Conservation (phyloP, 2,329 filamentous ascomycete species). For the Thielaviopsis euricoi region DNA sequence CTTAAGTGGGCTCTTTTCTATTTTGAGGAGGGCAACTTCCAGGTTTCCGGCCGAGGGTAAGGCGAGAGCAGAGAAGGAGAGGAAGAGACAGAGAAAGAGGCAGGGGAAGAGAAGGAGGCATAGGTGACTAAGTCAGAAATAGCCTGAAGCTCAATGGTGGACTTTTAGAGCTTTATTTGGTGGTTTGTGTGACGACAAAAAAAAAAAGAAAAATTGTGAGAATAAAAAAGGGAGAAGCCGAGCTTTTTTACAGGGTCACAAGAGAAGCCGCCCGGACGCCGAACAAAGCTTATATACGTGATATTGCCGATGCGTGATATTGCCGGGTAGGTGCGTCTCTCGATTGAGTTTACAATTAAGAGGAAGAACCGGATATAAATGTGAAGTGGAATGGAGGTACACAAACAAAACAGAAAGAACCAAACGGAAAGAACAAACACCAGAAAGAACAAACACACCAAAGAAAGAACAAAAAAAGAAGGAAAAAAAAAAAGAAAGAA, state of each 20-base stretch:
- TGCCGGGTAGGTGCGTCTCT: neutral
- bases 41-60: conserved; percentile 10
- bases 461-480: neutral
- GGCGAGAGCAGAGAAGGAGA: too few relatives aligned
- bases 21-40: conserved; percentile 1
- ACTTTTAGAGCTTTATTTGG: too few relatives aligned
- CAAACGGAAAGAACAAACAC: too few relatives aligned
- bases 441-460: neutral
- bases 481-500: neutral
- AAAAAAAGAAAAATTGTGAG: too few relatives aligned
- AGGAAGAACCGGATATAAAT: neutral
- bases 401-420: too few relatives aligned
- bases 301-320: neutral
- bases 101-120: too few relatives aligned
- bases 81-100: too few relatives aligned
- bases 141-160: too few relatives aligned
- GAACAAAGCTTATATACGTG: neutral
- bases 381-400: too few relatives aligned
- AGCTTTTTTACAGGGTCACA: too few relatives aligned
- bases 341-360: neutral
- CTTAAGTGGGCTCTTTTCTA: neutral
- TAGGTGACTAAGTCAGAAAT: too few relatives aligned
- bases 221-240: neutral
- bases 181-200: too few relatives aligned
- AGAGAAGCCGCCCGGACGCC: neutral